Evolutionary conservation across 805 yeast genomes (phyloP).

Genomic region (Sugiyamaella valdiviana): DNA sequence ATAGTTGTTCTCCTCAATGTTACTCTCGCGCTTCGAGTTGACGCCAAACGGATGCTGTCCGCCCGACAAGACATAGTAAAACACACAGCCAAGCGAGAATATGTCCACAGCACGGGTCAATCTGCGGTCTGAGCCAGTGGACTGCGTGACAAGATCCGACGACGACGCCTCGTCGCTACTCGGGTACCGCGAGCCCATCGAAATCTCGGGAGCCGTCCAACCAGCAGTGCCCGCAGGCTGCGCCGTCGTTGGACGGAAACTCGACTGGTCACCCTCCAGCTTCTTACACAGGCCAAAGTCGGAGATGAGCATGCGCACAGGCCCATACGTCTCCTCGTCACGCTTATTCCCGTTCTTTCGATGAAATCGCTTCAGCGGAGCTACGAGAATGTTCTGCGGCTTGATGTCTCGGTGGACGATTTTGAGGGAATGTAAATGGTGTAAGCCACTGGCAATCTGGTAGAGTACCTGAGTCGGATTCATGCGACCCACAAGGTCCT

Average conservation of each 20-base stretch:
- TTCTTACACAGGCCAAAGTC: constrained; percentile 95
- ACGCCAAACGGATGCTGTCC: constrained; percentile 97
- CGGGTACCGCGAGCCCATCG: constrained; percentile 15
- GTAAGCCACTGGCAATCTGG: constrained; percentile 79
- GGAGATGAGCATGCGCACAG: constrained; percentile 71
- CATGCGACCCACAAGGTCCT: constrained; percentile 37
- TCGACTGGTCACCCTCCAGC: constrained; percentile 85
- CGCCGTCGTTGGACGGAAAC: constrained; percentile 86
- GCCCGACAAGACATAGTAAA: constrained; percentile 72
- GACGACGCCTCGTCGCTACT: not conserved
- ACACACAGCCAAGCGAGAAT: constrained; percentile 91
- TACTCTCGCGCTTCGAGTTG: constrained; percentile 77
- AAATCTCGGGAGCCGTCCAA: constrained; percentile 92
- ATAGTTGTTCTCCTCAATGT: constrained; percentile 54
- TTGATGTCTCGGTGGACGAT: constrained; percentile 93
- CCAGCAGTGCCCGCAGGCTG: constrained; percentile 97
- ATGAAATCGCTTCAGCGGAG: constrained; percentile 43
- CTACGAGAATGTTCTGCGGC: constrained; percentile 88
- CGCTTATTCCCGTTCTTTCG: constrained; percentile 17
- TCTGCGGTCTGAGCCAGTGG: constrained; percentile 14
- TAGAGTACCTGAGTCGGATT: constrained; percentile 50
- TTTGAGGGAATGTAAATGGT: constrained; percentile 80
- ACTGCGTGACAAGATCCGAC: constrained; percentile 7
- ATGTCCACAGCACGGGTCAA: constrained; percentile 73
- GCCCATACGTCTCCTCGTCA: constrained; percentile 29